phyloP scores from a whole-genome alignment of 2,329 filamentous ascomycete genomes.

The Canariomyces notabilis region DNA sequence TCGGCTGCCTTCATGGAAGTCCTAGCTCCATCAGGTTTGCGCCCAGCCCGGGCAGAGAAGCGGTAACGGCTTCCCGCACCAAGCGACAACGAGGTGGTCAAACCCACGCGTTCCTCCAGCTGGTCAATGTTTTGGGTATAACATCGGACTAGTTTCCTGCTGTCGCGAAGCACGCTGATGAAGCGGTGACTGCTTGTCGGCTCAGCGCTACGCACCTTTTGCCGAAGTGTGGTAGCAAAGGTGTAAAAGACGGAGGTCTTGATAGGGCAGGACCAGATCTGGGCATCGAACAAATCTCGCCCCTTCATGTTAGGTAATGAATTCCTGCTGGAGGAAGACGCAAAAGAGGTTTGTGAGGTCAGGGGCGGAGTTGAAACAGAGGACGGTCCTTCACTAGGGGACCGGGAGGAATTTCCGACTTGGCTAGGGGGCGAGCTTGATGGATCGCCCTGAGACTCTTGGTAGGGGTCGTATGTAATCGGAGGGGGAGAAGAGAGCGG shows the following conservation, averaged over 20 bases:
- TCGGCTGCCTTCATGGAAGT: slow-evolving; percentile 10
- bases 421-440: slow-evolving; percentile 18
- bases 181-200: slow-evolving; percentile 65
- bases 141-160: slow-evolving; percentile 63
- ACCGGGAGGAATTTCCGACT: slow-evolving; percentile 38
- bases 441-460: slow-evolving; percentile 25
- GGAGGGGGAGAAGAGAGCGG: slow-evolving; percentile 55
- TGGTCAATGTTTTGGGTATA: slow-evolving; percentile 75
- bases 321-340: slow-evolving; percentile 25
- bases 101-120: slow-evolving; percentile 64
- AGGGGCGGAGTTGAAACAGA: slow-evolving; percentile 34
- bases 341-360: slow-evolving; percentile 29
- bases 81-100: slow-evolving; percentile 56
- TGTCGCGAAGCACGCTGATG: slow-evolving; percentile 61
- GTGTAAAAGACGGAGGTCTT: slow-evolving; percentile 68
- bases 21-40: slow-evolving; percentile 14
- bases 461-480: slow-evolving; percentile 47
- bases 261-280: slow-evolving; percentile 63
- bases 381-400: slow-evolving; percentile 42
- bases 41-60: slow-evolving; percentile 41
- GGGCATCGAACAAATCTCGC: slow-evolving; percentile 65
- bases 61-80: slow-evolving; percentile 58
- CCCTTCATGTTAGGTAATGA: slow-evolving; percentile 61
- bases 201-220: slow-evolving; percentile 57
- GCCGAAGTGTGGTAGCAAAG: slow-evolving; percentile 62